These are phyloP conservation scores for Fusarium albidum DNA, from an alignment of 2,329 filamentous ascomycete genomes.

Conservation along the genomic window DNA sequence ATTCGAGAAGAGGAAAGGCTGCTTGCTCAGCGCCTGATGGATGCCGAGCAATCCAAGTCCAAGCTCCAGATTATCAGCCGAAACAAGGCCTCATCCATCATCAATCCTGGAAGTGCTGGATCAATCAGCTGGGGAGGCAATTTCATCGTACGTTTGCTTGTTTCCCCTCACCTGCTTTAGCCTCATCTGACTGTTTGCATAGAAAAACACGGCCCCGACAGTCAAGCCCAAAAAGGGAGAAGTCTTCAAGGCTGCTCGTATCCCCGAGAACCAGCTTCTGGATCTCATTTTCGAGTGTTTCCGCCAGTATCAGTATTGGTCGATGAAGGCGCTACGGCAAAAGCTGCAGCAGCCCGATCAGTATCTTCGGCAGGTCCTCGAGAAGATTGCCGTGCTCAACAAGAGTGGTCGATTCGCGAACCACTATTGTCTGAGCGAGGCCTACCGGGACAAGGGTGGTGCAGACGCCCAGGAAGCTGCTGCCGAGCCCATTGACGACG, in stretches of 20 bases:
- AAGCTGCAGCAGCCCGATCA: conserved; percentile 86
- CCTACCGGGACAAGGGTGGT: conserved; percentile 49
- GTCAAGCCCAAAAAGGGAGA: conserved; percentile 70
- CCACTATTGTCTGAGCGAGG: conserved; percentile 81
- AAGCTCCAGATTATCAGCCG: conserved; percentile 60
- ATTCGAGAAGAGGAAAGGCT: conserved; percentile 74
- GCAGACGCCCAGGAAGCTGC: conserved; percentile 60
- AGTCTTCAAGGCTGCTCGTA: conserved; percentile 84
- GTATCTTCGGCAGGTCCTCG: conserved; percentile 87
- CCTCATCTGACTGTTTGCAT: conserved; percentile 31
- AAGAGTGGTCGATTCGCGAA: conserved; percentile 86
- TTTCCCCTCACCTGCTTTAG: neutral
- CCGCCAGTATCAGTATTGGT: conserved; percentile 89
- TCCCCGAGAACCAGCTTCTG: conserved; percentile 86
- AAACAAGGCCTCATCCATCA: conserved; percentile 58
- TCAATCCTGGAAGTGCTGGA: conserved; percentile 61
- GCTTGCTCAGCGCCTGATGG: conserved; percentile 63
- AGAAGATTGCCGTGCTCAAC: conserved; percentile 83
- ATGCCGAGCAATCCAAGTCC: conserved; percentile 59
- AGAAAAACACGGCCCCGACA: conserved; percentile 62
- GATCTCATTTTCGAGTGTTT: conserved; percentile 87
- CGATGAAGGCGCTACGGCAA: conserved; percentile 84
- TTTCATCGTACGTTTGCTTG: conserved; percentile 66
- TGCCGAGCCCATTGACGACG: conserved; percentile 66
- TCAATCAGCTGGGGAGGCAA: conserved; percentile 50